Evolutionary conservation across 192 early-diverging fungal species (phyloP), one percentile per base, ranked within the genome.

Genomic region (Coemansia sp.): DNA sequence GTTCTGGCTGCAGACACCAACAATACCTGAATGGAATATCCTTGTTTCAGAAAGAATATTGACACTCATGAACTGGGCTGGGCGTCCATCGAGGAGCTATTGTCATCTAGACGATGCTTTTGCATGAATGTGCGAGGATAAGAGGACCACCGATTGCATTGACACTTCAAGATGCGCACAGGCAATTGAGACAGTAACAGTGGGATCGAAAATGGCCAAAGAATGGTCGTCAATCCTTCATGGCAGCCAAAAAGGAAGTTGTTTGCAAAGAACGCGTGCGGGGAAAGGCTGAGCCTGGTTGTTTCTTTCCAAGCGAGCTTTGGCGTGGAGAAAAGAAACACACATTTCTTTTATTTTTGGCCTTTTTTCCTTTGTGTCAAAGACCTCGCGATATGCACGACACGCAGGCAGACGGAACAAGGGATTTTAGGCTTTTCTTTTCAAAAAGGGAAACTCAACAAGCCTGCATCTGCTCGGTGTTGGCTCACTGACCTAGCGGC

Each of bases 371-470:
- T 51, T 51, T 51, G 48, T 51, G 48, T 51, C 48, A 51, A 51
- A 51, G 48, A 9, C 25, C 48, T 51, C 25, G 48, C 48, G 1
- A 7, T 51, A 51, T 51, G 48, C 48, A 51, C 25, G 48, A 23
- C 25, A 15, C 48, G 25, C 48, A 51, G 48, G 13, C 48, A 9
- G 48, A 15, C 21, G 48, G 16, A 25, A 8, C 48, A 15, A 26
- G 48, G 48, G 43, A 2, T 5, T 26, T 51, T 51, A 51, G 48
- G 21, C 21, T 51, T 51, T 51, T n/a, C 48, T 51, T 51, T 51
- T 26, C 48, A 51, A 51, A 51, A 51, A 51, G 48, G 48, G 16
- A 45, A 16, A 15, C 7, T 7, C 8, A 26, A 26, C 48, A n/a
- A 16, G 1, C 12, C 42, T 13, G n/a, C 16, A 45, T 45, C 16